Evolutionary conservation across 768 basidiomycete genomes (phyloP).

Genomic region (Auriscalpium orientale): DNA sequence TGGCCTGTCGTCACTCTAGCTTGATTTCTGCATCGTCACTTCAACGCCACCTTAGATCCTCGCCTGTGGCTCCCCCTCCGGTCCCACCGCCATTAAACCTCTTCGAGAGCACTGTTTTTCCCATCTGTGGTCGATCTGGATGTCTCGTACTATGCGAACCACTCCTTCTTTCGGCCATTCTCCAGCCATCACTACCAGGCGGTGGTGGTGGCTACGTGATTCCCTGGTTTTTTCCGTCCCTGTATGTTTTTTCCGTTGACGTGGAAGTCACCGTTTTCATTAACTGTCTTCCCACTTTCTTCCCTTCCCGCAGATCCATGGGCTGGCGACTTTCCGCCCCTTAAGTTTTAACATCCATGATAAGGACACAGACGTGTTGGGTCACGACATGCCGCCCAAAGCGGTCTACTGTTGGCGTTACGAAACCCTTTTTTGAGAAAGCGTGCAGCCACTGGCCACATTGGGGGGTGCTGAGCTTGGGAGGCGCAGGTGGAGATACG

Average conservation of each 20-base stretch:
- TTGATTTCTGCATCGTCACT: background rate
- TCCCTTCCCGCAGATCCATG: constrained; percentile 70
- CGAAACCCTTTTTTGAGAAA: constrained; percentile 81
- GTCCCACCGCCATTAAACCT: constrained; percentile 49
- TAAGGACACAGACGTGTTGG: constrained; percentile 65
- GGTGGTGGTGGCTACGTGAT: constrained; percentile 88
- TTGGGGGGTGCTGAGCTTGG: constrained; percentile 65
- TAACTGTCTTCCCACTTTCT: too few species aligned
- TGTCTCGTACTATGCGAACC: constrained; percentile 88
- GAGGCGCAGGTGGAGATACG: constrained; percentile 39
- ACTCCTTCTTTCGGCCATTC: constrained; percentile 75
- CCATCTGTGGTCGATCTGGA: constrained; percentile 80
- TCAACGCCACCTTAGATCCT: constrained; percentile 41
- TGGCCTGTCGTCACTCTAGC: constrained; percentile 7
- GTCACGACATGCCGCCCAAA: constrained; percentile 78
- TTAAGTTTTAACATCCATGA: constrained; percentile 98
- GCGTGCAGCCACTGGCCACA: constrained; percentile 85
- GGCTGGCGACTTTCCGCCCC: constrained; percentile 78
- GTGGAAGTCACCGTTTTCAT: background rate
- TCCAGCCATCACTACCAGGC: constrained; percentile 77
- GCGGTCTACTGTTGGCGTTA: constrained; percentile 75
- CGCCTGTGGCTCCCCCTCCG: constrained; percentile 54
- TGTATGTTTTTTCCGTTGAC: constrained; percentile 31
- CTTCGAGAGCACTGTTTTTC: constrained; percentile 58
- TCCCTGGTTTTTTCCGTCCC: constrained; percentile 83